Conservation (phyloP, 169 alveolate genomes). For the Plasmodium vivax region DNA sequence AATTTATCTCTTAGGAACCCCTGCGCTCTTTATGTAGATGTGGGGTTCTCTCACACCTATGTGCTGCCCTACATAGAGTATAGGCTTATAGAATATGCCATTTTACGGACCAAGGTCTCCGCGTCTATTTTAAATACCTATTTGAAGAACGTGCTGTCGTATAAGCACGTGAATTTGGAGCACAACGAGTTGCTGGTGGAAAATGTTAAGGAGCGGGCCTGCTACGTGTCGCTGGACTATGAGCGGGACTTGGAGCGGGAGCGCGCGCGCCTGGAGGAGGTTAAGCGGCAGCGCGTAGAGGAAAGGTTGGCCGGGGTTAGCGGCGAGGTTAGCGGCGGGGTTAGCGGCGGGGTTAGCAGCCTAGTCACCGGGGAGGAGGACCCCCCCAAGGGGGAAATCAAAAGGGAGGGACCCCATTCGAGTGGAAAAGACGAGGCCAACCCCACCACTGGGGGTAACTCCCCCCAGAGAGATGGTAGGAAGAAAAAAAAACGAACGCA, state of each 20-base stretch:
- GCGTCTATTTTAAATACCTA: slow-evolving; percentile 86
- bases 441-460: not conserved
- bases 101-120: slow-evolving; percentile 84
- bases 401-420: not conserved
- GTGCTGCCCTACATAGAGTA: slow-evolving; percentile 86
- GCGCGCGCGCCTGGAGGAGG: slow-evolving; percentile 11
- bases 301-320: not conserved
- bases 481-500: not conserved
- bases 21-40: slow-evolving; percentile 89
- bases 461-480: not conserved
- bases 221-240: slow-evolving; percentile 78
- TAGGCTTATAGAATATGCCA: slow-evolving; percentile 84
- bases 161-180: slow-evolving; percentile 86
- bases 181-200: slow-evolving; percentile 89
- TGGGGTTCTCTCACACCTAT: slow-evolving; percentile 87
- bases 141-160: slow-evolving; percentile 82
- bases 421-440: not conserved
- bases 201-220: slow-evolving; percentile 80
- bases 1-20: slow-evolving; percentile 71
- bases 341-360: not conserved
- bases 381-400: not conserved
- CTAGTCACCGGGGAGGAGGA: too few species aligned
- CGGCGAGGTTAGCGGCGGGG: not conserved
- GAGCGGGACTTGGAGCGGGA: slow-evolving; percentile 35
- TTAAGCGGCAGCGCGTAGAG: slow-evolving; percentile 11